Base-by-base conservation (phyloP, 768 basidiomycete genomes). In the Calocybe cyanea region DNA sequence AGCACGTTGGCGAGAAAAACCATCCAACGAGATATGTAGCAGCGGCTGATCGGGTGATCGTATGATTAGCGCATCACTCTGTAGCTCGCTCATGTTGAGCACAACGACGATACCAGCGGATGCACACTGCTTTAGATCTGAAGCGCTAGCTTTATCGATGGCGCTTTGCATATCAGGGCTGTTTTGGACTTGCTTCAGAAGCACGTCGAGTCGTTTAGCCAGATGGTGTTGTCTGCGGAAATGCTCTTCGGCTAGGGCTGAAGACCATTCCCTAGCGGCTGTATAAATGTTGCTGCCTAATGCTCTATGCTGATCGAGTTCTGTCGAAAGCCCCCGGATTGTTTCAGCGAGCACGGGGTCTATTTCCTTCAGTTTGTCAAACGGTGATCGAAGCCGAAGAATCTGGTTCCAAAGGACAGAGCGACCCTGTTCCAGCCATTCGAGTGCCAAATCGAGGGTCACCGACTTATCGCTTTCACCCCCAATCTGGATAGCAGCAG, bases 371-470 rank as follows among this genome's bases (percentile, higher is more conserved):
- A 54, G 31, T 9, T 42, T 37, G n/a, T 36, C 28, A 10, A 53
- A 24, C n/a, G 51, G 48, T 11, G 30, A 46, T 8, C 46, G 45
- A 13, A 58, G 49, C 17, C 51, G 46, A 10, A 54, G 43, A 18
- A 58, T 37, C 23, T 58, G 50, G 10, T 53, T 48, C 37, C 51
- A 56, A 10, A 51, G 50, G 32, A 58, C 37, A 9, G 52, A 39
- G 28, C 53, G 36, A 23, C 54, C 52, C 34, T 54, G 54, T 38
- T 58, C 57, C 2, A 58, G 41, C 31, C 53, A 55, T 35, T 54
- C 50, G 18, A 58, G 24, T n/a, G 52, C 54, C 7, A 47, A 32
- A 19, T 42, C 31, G 18, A 42, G n/a, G 11, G 15, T 5, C 28
- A 48, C 20, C n/a, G 46, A 43, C 24, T 46, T 30, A 7, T 52